Conservation (phyloP, 1,284 basidiomycete genomes). For the Cryptococcus jaspeensis region DNA sequence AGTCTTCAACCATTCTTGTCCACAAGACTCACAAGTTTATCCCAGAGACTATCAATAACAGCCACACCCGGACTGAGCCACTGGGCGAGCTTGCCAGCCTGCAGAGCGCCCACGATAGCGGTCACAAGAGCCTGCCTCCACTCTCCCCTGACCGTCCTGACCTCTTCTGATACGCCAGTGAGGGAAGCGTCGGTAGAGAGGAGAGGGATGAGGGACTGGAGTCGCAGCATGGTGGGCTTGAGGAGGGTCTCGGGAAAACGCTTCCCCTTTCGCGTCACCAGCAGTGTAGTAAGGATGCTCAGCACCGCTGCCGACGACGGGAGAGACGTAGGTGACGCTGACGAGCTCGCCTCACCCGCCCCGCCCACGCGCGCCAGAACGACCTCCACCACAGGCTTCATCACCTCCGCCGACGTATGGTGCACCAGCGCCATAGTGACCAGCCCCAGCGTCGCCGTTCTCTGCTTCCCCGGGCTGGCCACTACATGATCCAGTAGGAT, state of each 20-base stretch:
- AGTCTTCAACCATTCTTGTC: not conserved
- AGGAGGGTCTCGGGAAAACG: conserved; percentile 57
- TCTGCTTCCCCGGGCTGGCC: conserved; percentile 36
- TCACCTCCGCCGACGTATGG: conserved; percentile 67
- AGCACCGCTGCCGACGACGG: conserved; percentile 26
- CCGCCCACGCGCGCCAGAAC: conserved; percentile 31
- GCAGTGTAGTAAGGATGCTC: conserved; percentile 51
- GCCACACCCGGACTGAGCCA: conserved; percentile 51
- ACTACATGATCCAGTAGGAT: conserved; percentile 53
- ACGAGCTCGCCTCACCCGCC: conserved; percentile 7
- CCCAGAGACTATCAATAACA: conserved; percentile 47
- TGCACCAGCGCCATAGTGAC: conserved; percentile 74
- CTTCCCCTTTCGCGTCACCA: conserved; percentile 50
- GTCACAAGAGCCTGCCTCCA: conserved; percentile 36
- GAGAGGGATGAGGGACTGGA: conserved; percentile 24
- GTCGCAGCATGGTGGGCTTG: conserved; percentile 39
- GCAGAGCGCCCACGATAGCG: conserved; percentile 34
- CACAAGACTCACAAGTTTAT: conserved; percentile 33
- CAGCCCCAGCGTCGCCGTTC: conserved; percentile 45
- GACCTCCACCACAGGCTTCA: conserved; percentile 60
- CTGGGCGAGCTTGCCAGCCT: conserved; percentile 48
- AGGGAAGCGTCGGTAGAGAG: conserved; percentile 8
- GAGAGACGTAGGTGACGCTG: conserved; percentile 7
- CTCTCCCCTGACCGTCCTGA: conserved; percentile 1
- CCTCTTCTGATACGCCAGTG: conserved; percentile 1